Evolutionary conservation across 2,329 filamentous ascomycete species (phyloP).

Genomic region (Fusarium staphyleae): DNA sequence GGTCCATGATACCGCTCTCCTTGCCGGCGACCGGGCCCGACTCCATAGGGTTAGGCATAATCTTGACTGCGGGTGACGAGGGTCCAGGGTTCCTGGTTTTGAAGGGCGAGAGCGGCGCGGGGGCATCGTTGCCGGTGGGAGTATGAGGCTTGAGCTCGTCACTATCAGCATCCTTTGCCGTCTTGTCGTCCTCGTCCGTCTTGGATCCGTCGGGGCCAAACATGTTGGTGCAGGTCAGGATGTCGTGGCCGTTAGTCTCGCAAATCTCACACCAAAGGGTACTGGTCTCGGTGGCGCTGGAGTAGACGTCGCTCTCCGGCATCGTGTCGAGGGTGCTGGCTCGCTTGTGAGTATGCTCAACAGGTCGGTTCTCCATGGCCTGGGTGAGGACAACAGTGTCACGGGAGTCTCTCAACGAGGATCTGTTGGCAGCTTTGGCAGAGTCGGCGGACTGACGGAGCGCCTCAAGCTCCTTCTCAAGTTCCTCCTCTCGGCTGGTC

Average conservation of each 20-base stretch:
- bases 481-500: slow-evolving; percentile 77
- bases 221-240: slow-evolving; percentile 93
- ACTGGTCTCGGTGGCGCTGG: slow-evolving; percentile 74
- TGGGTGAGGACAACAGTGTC: slow-evolving; percentile 68
- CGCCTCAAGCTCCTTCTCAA: slow-evolving; percentile 80
- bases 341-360: slow-evolving; percentile 57
- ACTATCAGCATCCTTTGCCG: slow-evolving; percentile 46
- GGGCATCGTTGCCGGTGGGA: slow-evolving; percentile 56
- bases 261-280: slow-evolving; percentile 94
- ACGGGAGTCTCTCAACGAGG: slow-evolving; percentile 70
- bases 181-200: slow-evolving; percentile 42
- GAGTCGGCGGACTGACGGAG: slow-evolving; percentile 56
- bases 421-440: slow-evolving; percentile 56
- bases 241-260: slow-evolving; percentile 90
- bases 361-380: slow-evolving; percentile 54
- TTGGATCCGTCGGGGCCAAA: slow-evolving; percentile 62
- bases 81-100: slow-evolving; percentile 53
- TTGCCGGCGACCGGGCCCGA: slow-evolving; percentile 77
- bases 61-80: slow-evolving; percentile 52
- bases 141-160: slow-evolving; percentile 51
- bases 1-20: slow-evolving; percentile 78
- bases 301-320: slow-evolving; percentile 74
- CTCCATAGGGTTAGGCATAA: slow-evolving; percentile 68
- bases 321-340: slow-evolving; percentile 69
- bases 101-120: slow-evolving; percentile 62